Evolutionary conservation across 169 alveolate genomes (phyloP).

Genomic region (Sarcocystis neurona): DNA sequence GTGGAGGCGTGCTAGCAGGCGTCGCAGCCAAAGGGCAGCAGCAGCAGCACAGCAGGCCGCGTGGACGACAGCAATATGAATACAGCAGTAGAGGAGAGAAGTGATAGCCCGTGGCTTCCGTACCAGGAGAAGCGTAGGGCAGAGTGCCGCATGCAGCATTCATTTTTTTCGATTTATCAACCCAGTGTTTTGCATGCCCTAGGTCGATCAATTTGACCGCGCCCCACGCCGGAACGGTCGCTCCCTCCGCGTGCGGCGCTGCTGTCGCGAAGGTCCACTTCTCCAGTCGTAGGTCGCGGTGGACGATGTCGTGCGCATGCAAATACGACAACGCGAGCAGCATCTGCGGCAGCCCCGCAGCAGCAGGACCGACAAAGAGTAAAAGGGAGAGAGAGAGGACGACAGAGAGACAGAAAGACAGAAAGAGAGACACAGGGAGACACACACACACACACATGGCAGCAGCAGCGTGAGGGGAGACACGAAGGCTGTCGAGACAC

Average conservation of each 20-base stretch:
- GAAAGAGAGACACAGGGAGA: no score
- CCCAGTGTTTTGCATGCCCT: neutral
- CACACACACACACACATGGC: no score
- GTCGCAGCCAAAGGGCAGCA: no score
- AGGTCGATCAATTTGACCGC: neutral
- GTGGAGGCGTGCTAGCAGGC: no score
- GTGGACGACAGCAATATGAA: no score
- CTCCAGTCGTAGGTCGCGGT: constrained; percentile 9
- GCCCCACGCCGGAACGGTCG: neutral
- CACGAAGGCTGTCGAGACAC: no score
- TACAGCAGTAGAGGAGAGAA: no score
- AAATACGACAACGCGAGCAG: neutral
- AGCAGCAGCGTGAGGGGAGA: no score
- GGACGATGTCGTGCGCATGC: constrained; percentile 7
- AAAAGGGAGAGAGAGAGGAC: neutral
- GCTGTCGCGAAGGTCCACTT: neutral
- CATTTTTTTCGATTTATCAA: neutral
- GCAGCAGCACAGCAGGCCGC: no score
- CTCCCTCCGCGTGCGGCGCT: neutral
- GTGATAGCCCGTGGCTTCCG: neutral
- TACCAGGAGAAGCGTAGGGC: constrained; percentile 17
- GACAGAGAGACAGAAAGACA: neutral
- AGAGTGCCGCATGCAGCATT: constrained; percentile 1
- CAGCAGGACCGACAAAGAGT: neutral
- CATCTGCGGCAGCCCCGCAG: neutral